Percentiles rank a stretch among this genome's conserved stretches.
phyloP scores from a whole-genome alignment of 2,329 filamentous ascomycete species.

The Diaporthe velutina region DNA sequence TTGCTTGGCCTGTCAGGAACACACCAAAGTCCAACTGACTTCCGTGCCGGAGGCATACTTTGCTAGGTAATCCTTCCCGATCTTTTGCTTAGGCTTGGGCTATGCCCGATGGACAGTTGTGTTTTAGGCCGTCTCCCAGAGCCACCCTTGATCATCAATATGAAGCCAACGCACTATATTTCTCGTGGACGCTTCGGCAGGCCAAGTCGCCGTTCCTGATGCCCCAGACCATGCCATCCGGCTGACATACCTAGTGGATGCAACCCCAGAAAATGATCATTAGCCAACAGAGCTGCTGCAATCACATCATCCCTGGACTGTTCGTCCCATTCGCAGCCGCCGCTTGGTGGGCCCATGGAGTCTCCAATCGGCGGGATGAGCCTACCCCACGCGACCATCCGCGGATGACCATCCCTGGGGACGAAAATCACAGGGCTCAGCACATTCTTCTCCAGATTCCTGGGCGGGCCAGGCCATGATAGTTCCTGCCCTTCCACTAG shows the following conservation, averaged over 20 bases:
- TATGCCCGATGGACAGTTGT: not conserved
- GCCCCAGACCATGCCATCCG: conserved; percentile 13
- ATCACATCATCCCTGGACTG: conserved; percentile 3
- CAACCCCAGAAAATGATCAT: conserved; percentile 5
- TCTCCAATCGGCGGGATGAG: conserved; percentile 6
- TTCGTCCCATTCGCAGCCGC: conserved; percentile 16
- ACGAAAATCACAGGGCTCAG: conserved; percentile 18
- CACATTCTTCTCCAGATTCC: conserved; percentile 12
- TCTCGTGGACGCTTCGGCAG: conserved; percentile 5
- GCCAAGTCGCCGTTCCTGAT: conserved; percentile 19
- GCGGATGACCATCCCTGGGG: conserved; percentile 17
- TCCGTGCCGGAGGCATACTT: not conserved
- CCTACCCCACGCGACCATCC: conserved; percentile 26
- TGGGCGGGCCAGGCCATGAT: conserved; percentile 10
- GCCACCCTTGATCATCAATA: conserved; percentile 18
- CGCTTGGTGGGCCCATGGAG: not conserved
- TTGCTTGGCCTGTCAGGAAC: conserved; percentile 29
- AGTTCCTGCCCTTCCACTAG: not conserved
- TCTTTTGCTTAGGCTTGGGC: not conserved
- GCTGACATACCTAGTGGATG: conserved; percentile 5
- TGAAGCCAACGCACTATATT: not conserved
- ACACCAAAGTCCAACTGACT: not conserved
- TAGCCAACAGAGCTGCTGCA: not conserved
- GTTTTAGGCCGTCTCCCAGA: not conserved
- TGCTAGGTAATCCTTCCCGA: not conserved